Evolutionary conservation across 768 basidiomycete species (phyloP).

Genomic region (Naganishia vishniacii): DNA sequence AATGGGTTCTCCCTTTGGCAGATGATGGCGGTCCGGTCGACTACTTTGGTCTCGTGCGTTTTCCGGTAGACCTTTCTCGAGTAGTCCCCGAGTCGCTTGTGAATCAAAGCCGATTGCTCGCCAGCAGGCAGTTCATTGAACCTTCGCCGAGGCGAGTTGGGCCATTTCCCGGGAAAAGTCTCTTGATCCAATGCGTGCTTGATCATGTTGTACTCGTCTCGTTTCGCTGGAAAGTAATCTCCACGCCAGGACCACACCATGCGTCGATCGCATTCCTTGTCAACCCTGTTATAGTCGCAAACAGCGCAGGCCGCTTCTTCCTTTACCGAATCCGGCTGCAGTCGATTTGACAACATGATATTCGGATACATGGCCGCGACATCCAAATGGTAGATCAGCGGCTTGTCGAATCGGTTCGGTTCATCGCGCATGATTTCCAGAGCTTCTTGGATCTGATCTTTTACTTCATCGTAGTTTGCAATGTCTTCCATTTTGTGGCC

Average conservation of each 20-base stretch:
- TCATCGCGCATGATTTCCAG: conserved; percentile 87
- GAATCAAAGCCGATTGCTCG: conserved; percentile 85
- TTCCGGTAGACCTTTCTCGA: conserved; percentile 98
- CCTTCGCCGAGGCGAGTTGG: conserved; percentile 66
- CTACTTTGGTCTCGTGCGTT: conserved; percentile 92
- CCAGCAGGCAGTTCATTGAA: conserved; percentile 75
- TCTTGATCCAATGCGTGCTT: conserved; percentile 94
- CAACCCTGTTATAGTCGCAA: conserved; percentile 95
- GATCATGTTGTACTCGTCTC: conserved; percentile 99
- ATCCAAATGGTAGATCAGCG: conserved; percentile 95
- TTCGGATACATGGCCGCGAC: conserved; percentile 99
- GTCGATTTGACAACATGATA: conserved; percentile 99
- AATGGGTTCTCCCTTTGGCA: conserved; percentile 98
- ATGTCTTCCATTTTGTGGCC: conserved; percentile 71
- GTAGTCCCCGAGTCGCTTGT: conserved; percentile 96
- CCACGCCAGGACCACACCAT: conserved; percentile 99
- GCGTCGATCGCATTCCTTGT: conserved; percentile 86
- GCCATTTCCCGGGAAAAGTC: conserved; percentile 72
- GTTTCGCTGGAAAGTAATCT: conserved; percentile 92
- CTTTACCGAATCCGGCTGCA: conserved; percentile 96
- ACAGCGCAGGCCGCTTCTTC: conserved; percentile 95
- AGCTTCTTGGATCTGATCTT: conserved; percentile 64
- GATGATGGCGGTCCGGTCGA: conserved; percentile 87
- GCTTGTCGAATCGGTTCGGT: conserved; percentile 79
- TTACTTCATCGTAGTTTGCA: conserved; percentile 93